Evolutionary conservation across 2,329 filamentous ascomycete species (phyloP).

Genomic region (Pezicula rhizophila): DNA sequence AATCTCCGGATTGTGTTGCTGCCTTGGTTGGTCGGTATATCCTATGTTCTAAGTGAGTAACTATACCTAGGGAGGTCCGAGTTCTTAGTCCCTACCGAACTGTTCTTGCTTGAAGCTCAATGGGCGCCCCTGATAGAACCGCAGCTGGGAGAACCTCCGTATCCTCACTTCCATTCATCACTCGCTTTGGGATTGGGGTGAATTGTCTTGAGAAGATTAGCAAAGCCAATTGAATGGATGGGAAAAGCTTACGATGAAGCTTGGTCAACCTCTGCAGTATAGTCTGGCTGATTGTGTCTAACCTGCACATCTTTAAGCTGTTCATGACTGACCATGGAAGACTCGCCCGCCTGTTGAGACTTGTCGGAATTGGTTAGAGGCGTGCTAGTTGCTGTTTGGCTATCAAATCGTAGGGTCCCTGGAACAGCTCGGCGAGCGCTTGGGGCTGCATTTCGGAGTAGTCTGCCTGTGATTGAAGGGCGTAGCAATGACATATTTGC

Average conservation of each 20-base stretch:
- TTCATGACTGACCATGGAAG: constrained; percentile 9
- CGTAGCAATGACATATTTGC: constrained; percentile 61
- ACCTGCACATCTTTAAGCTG: constrained; percentile 10
- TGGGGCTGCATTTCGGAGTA: constrained; percentile 42
- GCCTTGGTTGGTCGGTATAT: constrained; percentile 90
- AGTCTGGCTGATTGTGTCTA: constrained; percentile 63
- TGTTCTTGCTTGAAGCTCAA: constrained; percentile 87
- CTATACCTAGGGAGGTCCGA: neutral
- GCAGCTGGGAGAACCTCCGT: constrained; percentile 71
- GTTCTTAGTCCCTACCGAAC: constrained; percentile 67
- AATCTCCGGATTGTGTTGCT: constrained; percentile 91
- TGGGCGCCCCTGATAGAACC: constrained; percentile 82
- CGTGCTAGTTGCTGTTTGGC: constrained; percentile 34
- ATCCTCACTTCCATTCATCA: constrained; percentile 88
- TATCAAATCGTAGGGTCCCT: constrained; percentile 46
- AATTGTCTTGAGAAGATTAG: constrained; percentile 60
- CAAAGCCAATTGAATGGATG: constrained; percentile 9
- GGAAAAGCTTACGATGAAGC: constrained; percentile 70
- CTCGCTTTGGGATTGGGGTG: constrained; percentile 81
- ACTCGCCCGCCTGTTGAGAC: constrained; percentile 28
- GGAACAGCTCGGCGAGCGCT: constrained; percentile 31
- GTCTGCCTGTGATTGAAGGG: constrained; percentile 43
- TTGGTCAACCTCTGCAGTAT: constrained; percentile 74
- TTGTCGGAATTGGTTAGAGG: constrained; percentile 34
- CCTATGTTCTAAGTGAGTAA: constrained; percentile 40